Evolutionary conservation across 2,329 filamentous ascomycete species (phyloP).

Genomic region (Cordyceps cateniannulata): DNA sequence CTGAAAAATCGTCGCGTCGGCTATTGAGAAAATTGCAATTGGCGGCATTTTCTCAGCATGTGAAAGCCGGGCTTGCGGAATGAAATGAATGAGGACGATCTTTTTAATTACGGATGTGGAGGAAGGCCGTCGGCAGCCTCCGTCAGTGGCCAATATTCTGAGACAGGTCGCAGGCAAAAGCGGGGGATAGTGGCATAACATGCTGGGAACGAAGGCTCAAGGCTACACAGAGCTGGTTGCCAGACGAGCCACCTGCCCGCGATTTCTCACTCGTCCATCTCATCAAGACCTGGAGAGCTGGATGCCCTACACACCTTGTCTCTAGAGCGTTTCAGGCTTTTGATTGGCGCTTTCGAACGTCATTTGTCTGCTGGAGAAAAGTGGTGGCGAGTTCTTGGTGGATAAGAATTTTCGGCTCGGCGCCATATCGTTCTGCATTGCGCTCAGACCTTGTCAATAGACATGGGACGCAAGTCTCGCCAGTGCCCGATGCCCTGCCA

Average conservation of each 20-base stretch:
- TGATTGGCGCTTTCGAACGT: background rate
- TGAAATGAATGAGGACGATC: background rate
- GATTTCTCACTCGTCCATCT: background rate
- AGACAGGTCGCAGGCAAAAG: background rate
- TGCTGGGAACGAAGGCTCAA: no score
- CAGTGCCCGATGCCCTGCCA: background rate
- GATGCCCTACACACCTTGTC: background rate
- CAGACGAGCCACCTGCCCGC: background rate
- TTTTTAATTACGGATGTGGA: background rate
- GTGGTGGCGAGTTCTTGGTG: background rate
- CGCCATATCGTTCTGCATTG: background rate
- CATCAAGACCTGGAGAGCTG: background rate
- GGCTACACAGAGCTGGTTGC: background rate
- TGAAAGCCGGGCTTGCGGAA: background rate
- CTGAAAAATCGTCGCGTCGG: no score
- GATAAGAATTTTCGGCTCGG: background rate
- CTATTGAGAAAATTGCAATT: background rate
- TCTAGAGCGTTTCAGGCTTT: constrained; percentile 5
- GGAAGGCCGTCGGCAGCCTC: background rate
- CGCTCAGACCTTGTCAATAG: background rate
- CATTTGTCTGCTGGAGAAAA: background rate
- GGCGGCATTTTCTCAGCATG: background rate
- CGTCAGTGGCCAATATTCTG: background rate
- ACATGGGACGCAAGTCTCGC: no score
- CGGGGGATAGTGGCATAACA: background rate